A percentile compares a stretch with the other conserved stretches of the same genome.
phyloP scores from a whole-genome alignment of 441 rosid species.

The Aquilaria agallochum region DNA sequence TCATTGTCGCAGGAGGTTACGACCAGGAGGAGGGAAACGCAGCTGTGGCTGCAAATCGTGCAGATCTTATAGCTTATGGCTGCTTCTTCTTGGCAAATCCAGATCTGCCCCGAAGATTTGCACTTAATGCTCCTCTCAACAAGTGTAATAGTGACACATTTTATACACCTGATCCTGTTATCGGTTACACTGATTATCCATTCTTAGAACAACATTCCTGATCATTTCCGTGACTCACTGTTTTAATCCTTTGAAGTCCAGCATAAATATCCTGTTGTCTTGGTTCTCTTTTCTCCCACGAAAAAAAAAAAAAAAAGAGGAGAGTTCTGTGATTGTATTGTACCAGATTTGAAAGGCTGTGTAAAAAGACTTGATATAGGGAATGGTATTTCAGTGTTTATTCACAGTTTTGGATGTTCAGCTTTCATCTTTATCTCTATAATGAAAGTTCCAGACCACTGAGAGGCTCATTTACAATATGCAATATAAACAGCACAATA shows the following conservation, averaged over 20 bases:
- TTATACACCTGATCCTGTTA: slow-evolving; percentile 33
- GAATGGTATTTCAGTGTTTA: no score
- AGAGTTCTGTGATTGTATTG: no score
- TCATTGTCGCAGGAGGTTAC: slow-evolving; percentile 38
- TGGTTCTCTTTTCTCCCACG: neutral
- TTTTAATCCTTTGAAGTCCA: no score
- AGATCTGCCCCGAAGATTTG: slow-evolving; percentile 39
- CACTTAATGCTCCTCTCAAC: slow-evolving; percentile 32
- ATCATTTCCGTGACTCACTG: slow-evolving; percentile 2
- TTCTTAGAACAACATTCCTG: slow-evolving; percentile 1
- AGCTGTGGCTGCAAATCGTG: slow-evolving; percentile 23
- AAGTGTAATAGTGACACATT: slow-evolving; percentile 31
- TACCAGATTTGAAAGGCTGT: no score
- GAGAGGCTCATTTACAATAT: no score
- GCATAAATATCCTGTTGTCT: slow-evolving; percentile 3
- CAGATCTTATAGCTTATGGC: slow-evolving; percentile 37
- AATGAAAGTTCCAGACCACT: no score
- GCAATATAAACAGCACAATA: no score
- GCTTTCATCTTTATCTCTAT: no score
- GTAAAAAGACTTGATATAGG: no score
- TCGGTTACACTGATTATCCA: slow-evolving; percentile 46
- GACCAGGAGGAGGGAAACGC: slow-evolving; percentile 28
- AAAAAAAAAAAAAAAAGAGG: no score
- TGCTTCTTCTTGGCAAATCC: slow-evolving; percentile 39
- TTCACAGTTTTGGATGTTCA: no score